phyloP scores from a whole-genome alignment of 2,329 filamentous ascomycete genomes.

The Colletotrichum horii region DNA sequence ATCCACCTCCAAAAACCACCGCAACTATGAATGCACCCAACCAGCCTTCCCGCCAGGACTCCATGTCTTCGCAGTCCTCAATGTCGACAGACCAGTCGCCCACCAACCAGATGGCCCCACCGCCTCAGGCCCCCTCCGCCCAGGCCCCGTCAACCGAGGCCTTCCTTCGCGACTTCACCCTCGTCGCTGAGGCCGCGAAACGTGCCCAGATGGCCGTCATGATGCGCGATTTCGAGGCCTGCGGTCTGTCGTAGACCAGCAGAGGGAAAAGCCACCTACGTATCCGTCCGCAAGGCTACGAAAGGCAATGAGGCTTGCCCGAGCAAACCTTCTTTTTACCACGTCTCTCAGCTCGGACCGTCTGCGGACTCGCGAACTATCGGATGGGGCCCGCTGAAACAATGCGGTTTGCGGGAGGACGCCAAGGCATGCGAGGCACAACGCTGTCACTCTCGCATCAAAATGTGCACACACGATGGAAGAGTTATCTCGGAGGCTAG shows the following conservation, averaged over 20 bases:
- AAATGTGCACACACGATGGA: not conserved
- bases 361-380: not conserved
- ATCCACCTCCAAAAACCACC: not conserved
- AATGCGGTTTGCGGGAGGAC: not conserved
- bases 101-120: constrained; percentile 23
- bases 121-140: constrained; percentile 30
- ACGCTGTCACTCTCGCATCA: not conserved
- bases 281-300: not conserved
- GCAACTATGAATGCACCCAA: constrained; percentile 21
- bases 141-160: constrained; percentile 50
- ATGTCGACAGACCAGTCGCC: constrained; percentile 36
- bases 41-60: constrained; percentile 11
- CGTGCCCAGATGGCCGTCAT: constrained; percentile 89
- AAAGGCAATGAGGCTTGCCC: not conserved
- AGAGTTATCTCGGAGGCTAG: not conserved
- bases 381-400: constrained; percentile 13
- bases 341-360: not conserved
- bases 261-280: not conserved
- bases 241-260: constrained; percentile 55
- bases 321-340: not conserved
- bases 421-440: not conserved
- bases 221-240: constrained; percentile 82
- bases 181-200: constrained; percentile 92
- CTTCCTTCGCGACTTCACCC: constrained; percentile 81
- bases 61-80: constrained; percentile 26